These are phyloP conservation scores for Osmanthus fragrans DNA, from an alignment of 257 asterid species.

Conservation along the genomic window DNA sequence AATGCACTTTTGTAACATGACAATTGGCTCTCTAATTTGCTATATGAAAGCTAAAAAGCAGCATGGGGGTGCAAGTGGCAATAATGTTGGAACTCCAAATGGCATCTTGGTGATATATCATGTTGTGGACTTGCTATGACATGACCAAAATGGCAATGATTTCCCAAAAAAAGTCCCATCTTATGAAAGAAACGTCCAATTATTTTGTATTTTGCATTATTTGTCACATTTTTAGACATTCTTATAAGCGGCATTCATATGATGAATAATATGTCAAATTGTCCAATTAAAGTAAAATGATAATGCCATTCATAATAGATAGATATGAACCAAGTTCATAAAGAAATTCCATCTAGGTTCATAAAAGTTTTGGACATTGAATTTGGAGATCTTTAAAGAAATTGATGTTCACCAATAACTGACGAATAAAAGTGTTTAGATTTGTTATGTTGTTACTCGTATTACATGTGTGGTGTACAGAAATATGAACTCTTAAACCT, in stretches of 20 bases:
- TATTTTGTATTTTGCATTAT: constrained; percentile 10
- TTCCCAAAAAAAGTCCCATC: neutral
- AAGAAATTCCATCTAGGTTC: constrained; percentile 16
- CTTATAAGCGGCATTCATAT: constrained; percentile 18
- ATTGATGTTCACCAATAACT: too few relatives aligned
- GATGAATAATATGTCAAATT: neutral
- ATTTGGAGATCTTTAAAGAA: neutral
- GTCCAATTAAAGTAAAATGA: constrained; percentile 11
- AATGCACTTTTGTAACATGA: neutral
- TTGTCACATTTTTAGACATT: constrained; percentile 12
- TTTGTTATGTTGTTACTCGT: neutral
- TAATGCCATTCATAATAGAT: constrained; percentile 15
- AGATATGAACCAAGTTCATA: neutral
- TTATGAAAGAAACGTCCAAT: neutral
- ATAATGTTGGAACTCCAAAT: constrained; percentile 47
- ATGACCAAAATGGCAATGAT: constrained; percentile 12
- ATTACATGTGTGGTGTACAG: too few relatives aligned
- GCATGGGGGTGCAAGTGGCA: neutral
- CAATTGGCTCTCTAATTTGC: constrained; percentile 2
- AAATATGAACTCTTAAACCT: too few relatives aligned
- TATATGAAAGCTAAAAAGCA: neutral
- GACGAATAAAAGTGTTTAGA: neutral
- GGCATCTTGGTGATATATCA: constrained; percentile 30
- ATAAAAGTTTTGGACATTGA: neutral
- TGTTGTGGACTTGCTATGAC: too few relatives aligned